Evolutionary conservation across 441 rosid genomes (phyloP).

Genomic region (Erodium moschatum): DNA sequence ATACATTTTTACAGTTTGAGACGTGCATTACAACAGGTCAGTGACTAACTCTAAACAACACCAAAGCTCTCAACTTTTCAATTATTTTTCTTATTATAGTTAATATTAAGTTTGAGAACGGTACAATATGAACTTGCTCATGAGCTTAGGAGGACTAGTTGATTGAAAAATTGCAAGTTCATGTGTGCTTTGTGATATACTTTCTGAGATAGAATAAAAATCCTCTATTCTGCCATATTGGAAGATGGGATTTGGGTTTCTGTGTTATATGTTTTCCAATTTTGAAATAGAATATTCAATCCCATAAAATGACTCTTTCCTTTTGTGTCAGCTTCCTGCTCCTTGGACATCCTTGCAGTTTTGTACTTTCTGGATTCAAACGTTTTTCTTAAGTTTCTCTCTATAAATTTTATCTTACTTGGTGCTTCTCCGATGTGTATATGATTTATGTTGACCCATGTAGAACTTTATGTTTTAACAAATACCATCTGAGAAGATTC

Average conservation of each 20-base stretch:
- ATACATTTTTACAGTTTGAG: conserved; percentile 75
- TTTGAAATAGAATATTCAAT: too few species aligned
- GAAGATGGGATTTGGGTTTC: neutral
- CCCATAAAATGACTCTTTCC: neutral
- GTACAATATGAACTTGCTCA: neutral
- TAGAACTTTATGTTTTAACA: neutral
- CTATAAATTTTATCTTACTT: too few species aligned
- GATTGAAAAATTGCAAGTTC: neutral
- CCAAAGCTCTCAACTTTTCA: conserved; percentile 16
- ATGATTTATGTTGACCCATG: neutral
- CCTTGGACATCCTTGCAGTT: neutral
- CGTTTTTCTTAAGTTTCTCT: too few species aligned
- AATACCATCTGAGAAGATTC: neutral
- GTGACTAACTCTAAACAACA: neutral
- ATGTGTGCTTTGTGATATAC: neutral
- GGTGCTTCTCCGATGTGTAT: neutral
- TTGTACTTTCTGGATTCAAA: neutral
- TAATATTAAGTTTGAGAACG: neutral
- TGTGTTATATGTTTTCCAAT: neutral
- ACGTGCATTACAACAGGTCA: conserved; percentile 51
- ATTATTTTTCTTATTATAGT: too few species aligned
- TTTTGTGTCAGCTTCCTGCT: neutral
- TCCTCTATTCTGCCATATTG: neutral
- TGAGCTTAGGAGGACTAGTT: neutral
- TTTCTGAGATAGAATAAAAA: neutral